phyloP scores from a whole-genome alignment of 345 rosid species.

The Anacardium occidentale region DNA sequence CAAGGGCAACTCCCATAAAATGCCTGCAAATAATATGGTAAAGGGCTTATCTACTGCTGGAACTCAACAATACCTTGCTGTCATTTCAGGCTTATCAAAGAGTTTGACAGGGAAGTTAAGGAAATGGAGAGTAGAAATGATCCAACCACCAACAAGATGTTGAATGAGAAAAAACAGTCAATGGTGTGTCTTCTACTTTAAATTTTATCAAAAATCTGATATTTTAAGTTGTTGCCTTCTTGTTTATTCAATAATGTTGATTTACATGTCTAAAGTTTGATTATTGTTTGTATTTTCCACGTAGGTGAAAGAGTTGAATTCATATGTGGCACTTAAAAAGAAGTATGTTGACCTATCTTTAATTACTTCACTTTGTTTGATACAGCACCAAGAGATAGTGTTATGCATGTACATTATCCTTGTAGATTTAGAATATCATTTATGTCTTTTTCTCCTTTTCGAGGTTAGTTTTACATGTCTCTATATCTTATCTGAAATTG shows the following conservation, averaged over 20 bases:
- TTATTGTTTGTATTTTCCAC: constrained; percentile 25
- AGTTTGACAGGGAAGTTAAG: constrained; percentile 81
- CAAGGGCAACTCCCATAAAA: neutral
- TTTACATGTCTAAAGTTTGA: constrained; percentile 16
- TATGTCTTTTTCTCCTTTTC: neutral
- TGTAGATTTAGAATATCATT: neutral
- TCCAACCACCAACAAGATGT: constrained; percentile 56
- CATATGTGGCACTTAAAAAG: constrained; percentile 78
- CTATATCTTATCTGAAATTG: neutral
- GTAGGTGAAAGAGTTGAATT: constrained; percentile 81
- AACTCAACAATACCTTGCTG: constrained; percentile 3
- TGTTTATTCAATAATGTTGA: neutral
- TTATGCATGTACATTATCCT: neutral
- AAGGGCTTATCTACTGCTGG: neutral
- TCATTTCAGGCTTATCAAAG: constrained; percentile 82
- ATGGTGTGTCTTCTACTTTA: constrained; percentile 44
- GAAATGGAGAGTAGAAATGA: constrained; percentile 64
- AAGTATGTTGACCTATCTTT: constrained; percentile 41
- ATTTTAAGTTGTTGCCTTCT: neutral
- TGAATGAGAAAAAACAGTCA: constrained; percentile 83
- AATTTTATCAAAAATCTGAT: neutral
- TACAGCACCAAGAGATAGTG: neutral
- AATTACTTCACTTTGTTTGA: constrained; percentile 2
- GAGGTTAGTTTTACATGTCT: neutral
- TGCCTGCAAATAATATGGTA: neutral